Evolutionary conservation across 306 rosid genomes (phyloP).

Genomic region (Sechiopsis laciniata): DNA sequence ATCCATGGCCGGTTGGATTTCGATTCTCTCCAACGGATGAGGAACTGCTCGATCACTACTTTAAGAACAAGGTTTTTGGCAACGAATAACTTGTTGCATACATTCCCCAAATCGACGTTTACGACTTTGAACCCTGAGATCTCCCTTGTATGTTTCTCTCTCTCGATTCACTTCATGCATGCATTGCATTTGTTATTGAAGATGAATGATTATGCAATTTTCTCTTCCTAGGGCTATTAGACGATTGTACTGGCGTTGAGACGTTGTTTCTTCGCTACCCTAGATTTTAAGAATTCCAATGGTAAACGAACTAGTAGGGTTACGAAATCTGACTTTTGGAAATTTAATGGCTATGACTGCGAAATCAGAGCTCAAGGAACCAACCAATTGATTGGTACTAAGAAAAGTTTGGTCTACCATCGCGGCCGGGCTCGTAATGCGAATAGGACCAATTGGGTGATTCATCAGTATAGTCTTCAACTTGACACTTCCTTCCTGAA

Average conservation of each 20-base stretch:
- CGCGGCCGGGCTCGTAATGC: conserved; percentile 26
- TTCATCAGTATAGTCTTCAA: conserved; percentile 50
- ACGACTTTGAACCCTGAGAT: conserved; percentile 46
- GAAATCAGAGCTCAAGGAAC: conserved; percentile 25
- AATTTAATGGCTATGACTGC: conserved; percentile 47
- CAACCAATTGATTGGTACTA: conserved; percentile 38
- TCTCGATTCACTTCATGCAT: neutral
- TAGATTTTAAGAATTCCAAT: conserved; percentile 32
- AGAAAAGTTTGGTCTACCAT: conserved; percentile 57
- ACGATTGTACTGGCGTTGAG: conserved; percentile 31
- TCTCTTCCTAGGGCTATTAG: conserved; percentile 27
- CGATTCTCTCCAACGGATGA: conserved; percentile 62
- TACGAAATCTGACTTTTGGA: conserved; percentile 60
- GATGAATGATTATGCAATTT: too few relatives aligned
- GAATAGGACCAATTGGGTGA: conserved; percentile 44
- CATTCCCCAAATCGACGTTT: conserved; percentile 43
- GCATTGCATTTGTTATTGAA: neutral
- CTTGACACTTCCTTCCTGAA: neutral
- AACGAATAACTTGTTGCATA: neutral
- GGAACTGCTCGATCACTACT: conserved; percentile 46
- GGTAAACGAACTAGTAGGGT: conserved; percentile 33
- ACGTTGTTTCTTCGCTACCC: conserved; percentile 54
- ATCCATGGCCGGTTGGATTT: conserved; percentile 26
- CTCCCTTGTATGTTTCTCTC: conserved; percentile 40
- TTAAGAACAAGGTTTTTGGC: conserved; percentile 37